Evolutionary conservation across 768 basidiomycete species (phyloP).

Genomic region (Xerocomellus dryophilus): DNA sequence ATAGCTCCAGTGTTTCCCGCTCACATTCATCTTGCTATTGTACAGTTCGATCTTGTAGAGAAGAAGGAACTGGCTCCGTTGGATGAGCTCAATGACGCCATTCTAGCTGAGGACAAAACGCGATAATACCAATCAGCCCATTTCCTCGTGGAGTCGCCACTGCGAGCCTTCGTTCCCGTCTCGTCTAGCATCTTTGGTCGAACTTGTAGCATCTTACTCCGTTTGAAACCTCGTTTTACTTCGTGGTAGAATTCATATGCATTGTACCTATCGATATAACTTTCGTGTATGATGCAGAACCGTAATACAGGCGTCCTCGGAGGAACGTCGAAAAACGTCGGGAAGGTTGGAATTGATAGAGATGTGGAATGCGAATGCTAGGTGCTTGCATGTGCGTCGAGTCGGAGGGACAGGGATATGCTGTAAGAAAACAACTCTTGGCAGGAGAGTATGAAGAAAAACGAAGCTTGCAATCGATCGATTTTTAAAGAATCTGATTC

Average conservation of each 20-base stretch:
- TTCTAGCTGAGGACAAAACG: slow-evolving; percentile 57
- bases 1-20: background rate
- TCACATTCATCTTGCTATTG: slow-evolving; percentile 4
- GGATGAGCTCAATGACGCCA: slow-evolving; percentile 93
- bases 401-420: background rate
- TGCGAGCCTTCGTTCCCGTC: background rate
- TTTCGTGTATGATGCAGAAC: slow-evolving; percentile 8
- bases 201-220: background rate
- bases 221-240: background rate
- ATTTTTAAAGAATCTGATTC: background rate
- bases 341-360: background rate
- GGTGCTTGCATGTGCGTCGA: slow-evolving; percentile 4
- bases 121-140: slow-evolving; percentile 16
- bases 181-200: background rate
- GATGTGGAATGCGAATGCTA: background rate
- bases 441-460: background rate
- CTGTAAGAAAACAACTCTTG: background rate
- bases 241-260: background rate
- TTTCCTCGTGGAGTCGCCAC: background rate
- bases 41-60: slow-evolving; percentile 88
- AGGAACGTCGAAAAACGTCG: background rate
- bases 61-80: slow-evolving; percentile 94
- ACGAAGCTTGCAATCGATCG: background rate
- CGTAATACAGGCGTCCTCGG: slow-evolving; percentile 11
- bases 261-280: slow-evolving; percentile 11